Evolutionary conservation across 345 rosid genomes (phyloP).

Genomic region (Sisymbrium irio): DNA sequence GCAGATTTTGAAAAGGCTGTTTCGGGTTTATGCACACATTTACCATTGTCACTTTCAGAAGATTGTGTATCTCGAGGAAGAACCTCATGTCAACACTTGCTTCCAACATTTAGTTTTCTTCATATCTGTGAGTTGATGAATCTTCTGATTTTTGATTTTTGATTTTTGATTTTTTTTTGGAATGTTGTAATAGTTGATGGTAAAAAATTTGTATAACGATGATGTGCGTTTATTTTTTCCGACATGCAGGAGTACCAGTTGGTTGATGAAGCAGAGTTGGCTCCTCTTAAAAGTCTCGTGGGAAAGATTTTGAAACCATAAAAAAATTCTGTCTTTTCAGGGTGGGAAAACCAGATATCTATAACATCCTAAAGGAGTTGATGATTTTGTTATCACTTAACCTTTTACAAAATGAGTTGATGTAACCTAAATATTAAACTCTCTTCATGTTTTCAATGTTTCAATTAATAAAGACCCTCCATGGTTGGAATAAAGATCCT

Average conservation of each 20-base stretch:
- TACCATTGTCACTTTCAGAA: conserved; percentile 80
- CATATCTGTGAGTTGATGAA: conserved; percentile 56
- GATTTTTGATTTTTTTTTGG: background rate
- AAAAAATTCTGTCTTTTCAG: background rate
- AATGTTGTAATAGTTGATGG: background rate
- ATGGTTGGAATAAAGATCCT: too few relatives aligned
- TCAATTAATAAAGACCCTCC: background rate
- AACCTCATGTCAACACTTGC: conserved; percentile 94
- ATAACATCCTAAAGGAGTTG: background rate
- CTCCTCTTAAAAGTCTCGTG: background rate
- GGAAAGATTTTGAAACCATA: conserved; percentile 1
- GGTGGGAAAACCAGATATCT: background rate
- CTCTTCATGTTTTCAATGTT: background rate
- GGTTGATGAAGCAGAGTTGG: conserved; percentile 3
- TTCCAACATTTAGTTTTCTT: conserved; percentile 86
- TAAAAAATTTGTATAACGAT: background rate
- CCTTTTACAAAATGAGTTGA: background rate
- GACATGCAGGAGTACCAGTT: conserved; percentile 28
- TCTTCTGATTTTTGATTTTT: background rate
- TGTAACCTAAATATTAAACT: background rate
- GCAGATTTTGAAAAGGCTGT: conserved; percentile 66
- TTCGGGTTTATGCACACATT: conserved; percentile 89
- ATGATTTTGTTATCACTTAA: background rate
- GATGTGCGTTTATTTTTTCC: background rate
- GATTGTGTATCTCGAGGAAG: conserved; percentile 72